Base-by-base conservation (phyloP, 805 yeast genomes). In the Candida maris region DNA sequence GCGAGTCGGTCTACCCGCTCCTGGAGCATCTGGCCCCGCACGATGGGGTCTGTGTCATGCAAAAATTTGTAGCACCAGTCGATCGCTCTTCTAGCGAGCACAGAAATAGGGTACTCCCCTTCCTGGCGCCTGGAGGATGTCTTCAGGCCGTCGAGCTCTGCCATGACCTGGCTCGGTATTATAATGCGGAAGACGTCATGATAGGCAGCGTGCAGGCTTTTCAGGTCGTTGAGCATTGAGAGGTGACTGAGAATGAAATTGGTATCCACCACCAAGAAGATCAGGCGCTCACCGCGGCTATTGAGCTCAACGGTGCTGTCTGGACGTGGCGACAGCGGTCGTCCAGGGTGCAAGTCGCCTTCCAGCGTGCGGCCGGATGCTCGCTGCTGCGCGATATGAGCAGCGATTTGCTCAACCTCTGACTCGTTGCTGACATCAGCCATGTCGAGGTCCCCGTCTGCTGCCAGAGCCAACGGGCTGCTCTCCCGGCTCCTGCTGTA, bases 121-220 rank as follows among this genome's bases (percentile, higher is more conserved):
- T 28, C 27, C 16, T 27, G 17, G 14, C 6, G 13, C 16, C 32
- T 19, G 13, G 32, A 33, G 1, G 78, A 67, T 3, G 56, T 63
- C 52, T 89, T 89, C 44, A 89, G 64, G 0, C 89, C 89, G 59
- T 89, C 97, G n/a, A 89, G 66, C 54, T 89, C 97, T 27, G 64
- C 68, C 10, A 85, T 64, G 3, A 82, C 93, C 1, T 79, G 74
- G 4, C 62, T 62, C 0, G 97, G 97, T 3, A 89, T 65, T 0
- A 89, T 65, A 1, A 89, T 64, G 19, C 45, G 43, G 32, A 54
- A 54, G 2, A 57, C 49, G 33, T 77, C 73, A 13, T 70, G 65
- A 49, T 66, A 79, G 9, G 57, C 41, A 0, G 45, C 34, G 4
- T 70, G 70, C 6, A 73, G 37, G 2, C 49, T 49, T 3, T 70